Evolutionary conservation across 805 yeast species (phyloP).

Genomic region (Saturnispora gosingensis): DNA sequence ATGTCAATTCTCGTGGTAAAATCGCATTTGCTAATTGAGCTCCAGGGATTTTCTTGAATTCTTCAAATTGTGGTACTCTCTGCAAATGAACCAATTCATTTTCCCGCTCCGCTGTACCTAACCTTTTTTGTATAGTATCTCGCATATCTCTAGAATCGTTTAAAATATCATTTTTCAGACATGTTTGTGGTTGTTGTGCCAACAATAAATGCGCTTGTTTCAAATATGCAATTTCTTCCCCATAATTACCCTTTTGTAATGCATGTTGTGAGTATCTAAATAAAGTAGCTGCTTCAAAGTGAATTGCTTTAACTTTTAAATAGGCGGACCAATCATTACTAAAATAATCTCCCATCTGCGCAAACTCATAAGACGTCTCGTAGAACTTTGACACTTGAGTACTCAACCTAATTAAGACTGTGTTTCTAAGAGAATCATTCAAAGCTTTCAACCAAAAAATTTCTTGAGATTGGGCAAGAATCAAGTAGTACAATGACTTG

Average conservation of each 20-base stretch:
- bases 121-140: conserved; percentile 33
- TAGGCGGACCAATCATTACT: conserved; percentile 55
- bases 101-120: conserved; percentile 58
- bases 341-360: conserved; percentile 20
- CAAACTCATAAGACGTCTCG: conserved; percentile 32
- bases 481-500: conserved; percentile 39
- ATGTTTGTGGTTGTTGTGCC: conserved; percentile 8
- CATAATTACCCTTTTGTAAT: conserved; percentile 46
- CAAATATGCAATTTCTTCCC: conserved; percentile 60
- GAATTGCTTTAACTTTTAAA: conserved; percentile 46
- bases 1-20: conserved; percentile 28
- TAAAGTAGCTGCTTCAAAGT: conserved; percentile 64
- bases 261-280: conserved; percentile 49
- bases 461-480: conserved; percentile 84
- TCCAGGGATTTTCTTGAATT: conserved; percentile 35
- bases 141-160: conserved; percentile 46
- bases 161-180: conserved; percentile 24
- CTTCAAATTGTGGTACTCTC: conserved; percentile 40
- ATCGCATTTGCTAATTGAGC: conserved; percentile 46
- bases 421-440: conserved; percentile 40
- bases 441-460: conserved; percentile 71
- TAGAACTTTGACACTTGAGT: conserved; percentile 54
- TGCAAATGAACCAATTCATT: conserved; percentile 74
- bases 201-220: conserved; percentile 33
- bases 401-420: conserved; percentile 56